Percentiles rank a stretch among this genome's conserved stretches.
phyloP scores from a whole-genome alignment of 1,284 basidiomycete genomes.

The Trametes pubescens region DNA sequence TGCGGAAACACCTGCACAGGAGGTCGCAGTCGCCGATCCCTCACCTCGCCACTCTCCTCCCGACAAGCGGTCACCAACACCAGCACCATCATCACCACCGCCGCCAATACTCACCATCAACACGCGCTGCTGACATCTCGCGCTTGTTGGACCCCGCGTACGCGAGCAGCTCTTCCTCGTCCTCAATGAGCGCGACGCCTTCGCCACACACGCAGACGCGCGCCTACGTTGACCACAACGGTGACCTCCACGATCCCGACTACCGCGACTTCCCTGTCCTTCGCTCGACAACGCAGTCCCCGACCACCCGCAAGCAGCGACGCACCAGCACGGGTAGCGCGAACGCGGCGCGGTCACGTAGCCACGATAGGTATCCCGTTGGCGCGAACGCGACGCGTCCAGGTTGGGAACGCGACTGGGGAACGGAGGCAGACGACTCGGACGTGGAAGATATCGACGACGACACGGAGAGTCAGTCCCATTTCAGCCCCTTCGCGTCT shows the following conservation, averaged over 20 bases:
- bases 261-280: conserved; percentile 67
- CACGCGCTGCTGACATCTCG: conserved; percentile 58
- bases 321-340: conserved; percentile 36
- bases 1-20: conserved; percentile 28
- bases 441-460: conserved; percentile 48
- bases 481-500: conserved; percentile 39
- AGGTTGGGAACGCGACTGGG: conserved; percentile 46
- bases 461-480: conserved; percentile 39
- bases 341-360: conserved; percentile 29
- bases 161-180: conserved; percentile 49
- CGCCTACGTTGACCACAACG: conserved; percentile 66
- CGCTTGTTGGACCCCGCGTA: conserved; percentile 72
- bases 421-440: conserved; percentile 36
- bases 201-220: conserved; percentile 41
- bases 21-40: conserved; percentile 40
- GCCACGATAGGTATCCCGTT: conserved; percentile 39
- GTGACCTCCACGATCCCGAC: conserved; percentile 73
- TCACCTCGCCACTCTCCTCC: conserved; percentile 41
- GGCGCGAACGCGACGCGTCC: conserved; percentile 36
- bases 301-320: conserved; percentile 25
- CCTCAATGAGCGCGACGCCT: conserved; percentile 41
- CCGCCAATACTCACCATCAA: conserved; percentile 47
- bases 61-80: conserved; percentile 24
- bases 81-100: conserved; percentile 23
- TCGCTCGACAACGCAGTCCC: conserved; percentile 37